Conservation (phyloP, 768 basidiomycete species). For the Clathrus columnatus region DNA sequence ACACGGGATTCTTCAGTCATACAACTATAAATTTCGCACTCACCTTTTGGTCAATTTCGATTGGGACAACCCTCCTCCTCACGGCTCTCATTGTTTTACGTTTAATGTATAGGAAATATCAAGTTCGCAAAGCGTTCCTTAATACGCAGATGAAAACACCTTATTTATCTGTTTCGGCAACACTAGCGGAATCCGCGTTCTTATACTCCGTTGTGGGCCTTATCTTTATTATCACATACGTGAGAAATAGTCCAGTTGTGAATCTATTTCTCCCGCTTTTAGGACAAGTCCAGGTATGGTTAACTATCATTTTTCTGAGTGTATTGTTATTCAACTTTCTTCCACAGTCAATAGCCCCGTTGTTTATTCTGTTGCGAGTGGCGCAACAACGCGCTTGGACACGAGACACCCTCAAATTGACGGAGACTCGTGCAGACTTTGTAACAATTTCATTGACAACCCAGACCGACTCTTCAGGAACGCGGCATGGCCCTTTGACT, state of each 20-base stretch:
- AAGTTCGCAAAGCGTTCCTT: constrained; percentile 19
- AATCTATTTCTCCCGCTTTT: constrained; percentile 26
- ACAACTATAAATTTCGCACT: constrained; percentile 15
- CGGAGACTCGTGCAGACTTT: background rate
- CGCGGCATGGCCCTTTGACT: too few species aligned
- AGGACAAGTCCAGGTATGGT: constrained; percentile 20
- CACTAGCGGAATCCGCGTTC: constrained; percentile 30
- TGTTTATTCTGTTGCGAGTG: constrained; percentile 30
- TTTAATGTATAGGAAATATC: constrained; percentile 19
- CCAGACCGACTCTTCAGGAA: too few species aligned
- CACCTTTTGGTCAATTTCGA: constrained; percentile 19
- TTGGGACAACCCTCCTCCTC: constrained; percentile 17
- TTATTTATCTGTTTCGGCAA: constrained; percentile 23
- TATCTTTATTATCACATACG: constrained; percentile 26
- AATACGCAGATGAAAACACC: constrained; percentile 11
- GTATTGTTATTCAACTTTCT: background rate
- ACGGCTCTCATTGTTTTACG: constrained; percentile 18
- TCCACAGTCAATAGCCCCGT: constrained; percentile 26
- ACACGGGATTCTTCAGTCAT: constrained; percentile 10
- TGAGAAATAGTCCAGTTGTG: constrained; percentile 18
- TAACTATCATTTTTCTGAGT: background rate
- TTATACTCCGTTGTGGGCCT: constrained; percentile 21
- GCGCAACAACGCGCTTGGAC: constrained; percentile 19
- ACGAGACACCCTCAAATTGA: background rate
- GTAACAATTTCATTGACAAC: too few species aligned